A percentile compares a stretch with the other conserved stretches of the same genome.
Conservation (phyloP, 129 eudicot species). For the Tagetes erecta region DNA sequence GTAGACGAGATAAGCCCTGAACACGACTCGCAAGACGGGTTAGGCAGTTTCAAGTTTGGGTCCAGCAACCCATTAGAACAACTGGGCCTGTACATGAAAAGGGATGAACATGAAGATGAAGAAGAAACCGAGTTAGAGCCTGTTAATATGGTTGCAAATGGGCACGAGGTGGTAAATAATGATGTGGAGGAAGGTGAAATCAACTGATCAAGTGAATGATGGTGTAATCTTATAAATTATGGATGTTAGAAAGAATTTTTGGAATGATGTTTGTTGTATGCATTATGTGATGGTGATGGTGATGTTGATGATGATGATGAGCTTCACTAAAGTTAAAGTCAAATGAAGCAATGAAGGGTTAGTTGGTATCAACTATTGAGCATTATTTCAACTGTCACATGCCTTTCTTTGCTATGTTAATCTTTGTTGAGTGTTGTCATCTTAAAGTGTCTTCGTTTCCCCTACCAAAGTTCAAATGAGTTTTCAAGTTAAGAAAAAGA, state of each 20-base stretch:
- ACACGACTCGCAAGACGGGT: constrained; percentile 51
- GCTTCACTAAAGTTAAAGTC: constrained; percentile 12
- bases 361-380: background rate
- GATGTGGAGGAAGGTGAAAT: constrained; percentile 96
- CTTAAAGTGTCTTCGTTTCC: constrained; percentile 1
- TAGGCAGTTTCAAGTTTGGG: constrained; percentile 75
- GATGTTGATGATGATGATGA: constrained; percentile 4
- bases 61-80: constrained; percentile 82
- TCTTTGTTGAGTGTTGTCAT: background rate
- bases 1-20: constrained; percentile 66
- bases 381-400: background rate
- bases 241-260: constrained; percentile 5
- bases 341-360: constrained; percentile 16
- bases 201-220: constrained; percentile 1
- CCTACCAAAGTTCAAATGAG: background rate
- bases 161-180: constrained; percentile 6
- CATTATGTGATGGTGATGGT: background rate
- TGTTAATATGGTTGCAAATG: background rate
- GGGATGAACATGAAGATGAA: constrained; percentile 78
- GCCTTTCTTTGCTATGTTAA: constrained; percentile 7
- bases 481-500: background rate
- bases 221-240: constrained; percentile 13
- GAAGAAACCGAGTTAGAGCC: constrained; percentile 54
- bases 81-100: constrained; percentile 81
- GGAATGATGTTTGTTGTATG: constrained; percentile 25